Percentiles rank a stretch among this genome's conserved stretches.
Evolutionary conservation across 2,329 filamentous ascomycete species (phyloP).

Genomic region (Purpureocillium takamizusanense): DNA sequence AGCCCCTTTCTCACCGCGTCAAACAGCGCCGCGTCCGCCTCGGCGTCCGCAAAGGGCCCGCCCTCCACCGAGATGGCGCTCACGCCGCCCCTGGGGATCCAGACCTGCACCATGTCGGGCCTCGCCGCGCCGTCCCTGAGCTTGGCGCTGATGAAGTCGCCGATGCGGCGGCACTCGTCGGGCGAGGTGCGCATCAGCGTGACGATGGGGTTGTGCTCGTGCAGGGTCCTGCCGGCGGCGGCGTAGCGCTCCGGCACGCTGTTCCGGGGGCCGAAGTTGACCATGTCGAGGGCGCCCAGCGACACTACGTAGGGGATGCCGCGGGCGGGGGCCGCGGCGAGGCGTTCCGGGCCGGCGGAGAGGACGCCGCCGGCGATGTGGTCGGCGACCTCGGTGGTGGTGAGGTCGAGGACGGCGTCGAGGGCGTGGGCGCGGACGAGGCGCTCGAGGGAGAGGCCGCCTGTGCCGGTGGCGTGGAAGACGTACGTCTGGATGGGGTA

Average conservation of each 20-base stretch:
- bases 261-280: conserved; percentile 50
- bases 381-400: conserved; percentile 61
- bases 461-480: conserved; percentile 63
- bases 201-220: conserved; percentile 56
- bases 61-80: conserved; percentile 49
- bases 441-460: conserved; percentile 60
- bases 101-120: conserved; percentile 38
- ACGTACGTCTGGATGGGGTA: conserved; percentile 49
- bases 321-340: conserved; percentile 45
- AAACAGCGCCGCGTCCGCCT: conserved; percentile 41
- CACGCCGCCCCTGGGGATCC: conserved; percentile 51
- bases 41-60: conserved; percentile 40
- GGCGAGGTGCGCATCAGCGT: conserved; percentile 56
- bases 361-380: conserved; percentile 54
- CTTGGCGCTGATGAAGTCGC: conserved; percentile 44
- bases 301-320: conserved; percentile 46
- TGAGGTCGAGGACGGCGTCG: conserved; percentile 61
- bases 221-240: conserved; percentile 30
- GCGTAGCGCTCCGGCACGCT: conserved; percentile 47
- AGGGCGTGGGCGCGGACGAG: conserved; percentile 47
- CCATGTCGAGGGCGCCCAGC: conserved; percentile 49
- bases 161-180: conserved; percentile 49
- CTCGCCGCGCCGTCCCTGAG: conserved; percentile 30
- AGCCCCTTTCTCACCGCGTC: conserved; percentile 39
- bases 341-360: conserved; percentile 45